A percentile compares a stretch with the other conserved stretches of the same genome.
These are phyloP conservation scores for Globisporangium irregulare DNA, from an alignment of 352 stramenopile species.

Conservation along the genomic window DNA sequence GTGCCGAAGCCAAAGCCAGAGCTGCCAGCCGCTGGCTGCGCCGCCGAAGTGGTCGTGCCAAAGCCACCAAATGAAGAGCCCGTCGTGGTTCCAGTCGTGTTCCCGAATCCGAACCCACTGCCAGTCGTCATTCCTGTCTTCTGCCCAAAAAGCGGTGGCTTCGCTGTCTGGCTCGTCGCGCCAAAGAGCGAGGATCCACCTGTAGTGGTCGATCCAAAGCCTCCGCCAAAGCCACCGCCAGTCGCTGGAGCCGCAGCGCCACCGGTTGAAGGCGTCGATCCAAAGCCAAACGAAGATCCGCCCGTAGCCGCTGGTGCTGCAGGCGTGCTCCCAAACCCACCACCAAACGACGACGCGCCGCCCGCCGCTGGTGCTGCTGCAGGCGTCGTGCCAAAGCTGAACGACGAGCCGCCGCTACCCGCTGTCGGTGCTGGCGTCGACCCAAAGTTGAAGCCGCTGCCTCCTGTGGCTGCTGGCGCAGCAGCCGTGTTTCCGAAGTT, in stretches of 20 bases:
- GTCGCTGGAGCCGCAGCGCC: slow-evolving; percentile 5
- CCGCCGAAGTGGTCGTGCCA: slow-evolving; percentile 13
- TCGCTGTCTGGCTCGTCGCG: slow-evolving; percentile 24
- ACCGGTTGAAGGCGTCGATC: slow-evolving; percentile 1
- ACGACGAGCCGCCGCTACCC: slow-evolving; percentile 2
- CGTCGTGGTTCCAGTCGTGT: slow-evolving; percentile 14
- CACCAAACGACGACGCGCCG: slow-evolving; percentile 16
- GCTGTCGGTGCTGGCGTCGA: slow-evolving; percentile 16
- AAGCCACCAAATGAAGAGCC: slow-evolving; percentile 35
- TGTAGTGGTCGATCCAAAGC: slow-evolving; percentile 16
- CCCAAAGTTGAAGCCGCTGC: slow-evolving; percentile 32
- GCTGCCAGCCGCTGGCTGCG: slow-evolving; percentile 9
- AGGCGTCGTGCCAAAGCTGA: slow-evolving; percentile 17
- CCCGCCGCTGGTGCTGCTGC: slow-evolving; percentile 11
- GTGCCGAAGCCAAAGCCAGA: slow-evolving; percentile 29
- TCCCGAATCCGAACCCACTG: slow-evolving; percentile 33
- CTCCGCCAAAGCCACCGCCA: slow-evolving; percentile 1
- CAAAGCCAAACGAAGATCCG: slow-evolving; percentile 19
- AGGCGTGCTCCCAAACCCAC: slow-evolving; percentile 6
- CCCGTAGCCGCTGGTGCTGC: not conserved
- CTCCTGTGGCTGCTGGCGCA: slow-evolving; percentile 5
- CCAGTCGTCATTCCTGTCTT: slow-evolving; percentile 26
- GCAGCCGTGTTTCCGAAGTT: slow-evolving; percentile 30
- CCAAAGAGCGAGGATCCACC: slow-evolving; percentile 27
- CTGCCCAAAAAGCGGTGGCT: slow-evolving; percentile 51